Evolutionary conservation across 1,284 basidiomycete genomes (phyloP).

Genomic region (Heliocybe sulcata): DNA sequence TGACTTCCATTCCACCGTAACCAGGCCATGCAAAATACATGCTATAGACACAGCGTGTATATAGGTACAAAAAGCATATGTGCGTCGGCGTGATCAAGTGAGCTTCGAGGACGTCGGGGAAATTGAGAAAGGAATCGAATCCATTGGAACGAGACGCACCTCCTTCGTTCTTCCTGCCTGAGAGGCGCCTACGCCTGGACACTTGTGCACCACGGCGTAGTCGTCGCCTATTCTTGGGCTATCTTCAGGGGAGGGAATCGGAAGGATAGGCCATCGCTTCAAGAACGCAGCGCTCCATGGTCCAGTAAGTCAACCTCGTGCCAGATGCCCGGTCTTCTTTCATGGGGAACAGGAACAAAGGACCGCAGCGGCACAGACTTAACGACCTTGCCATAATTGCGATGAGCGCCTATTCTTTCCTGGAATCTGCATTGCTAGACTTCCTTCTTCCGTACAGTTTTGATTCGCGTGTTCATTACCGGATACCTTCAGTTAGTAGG

Average conservation of each 20-base stretch:
- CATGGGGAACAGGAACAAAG: background rate
- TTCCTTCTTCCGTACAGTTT: background rate
- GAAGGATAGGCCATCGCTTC: background rate
- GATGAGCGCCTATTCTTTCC: background rate
- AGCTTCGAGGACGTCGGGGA: background rate
- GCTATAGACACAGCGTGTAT: background rate
- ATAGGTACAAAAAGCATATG: background rate
- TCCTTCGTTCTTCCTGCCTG: too few relatives aligned
- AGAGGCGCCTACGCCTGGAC: too few relatives aligned
- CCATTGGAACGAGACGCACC: background rate
- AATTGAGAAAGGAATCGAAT: background rate
- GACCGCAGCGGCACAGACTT: background rate
- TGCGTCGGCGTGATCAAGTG: background rate
- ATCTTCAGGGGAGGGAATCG: background rate
- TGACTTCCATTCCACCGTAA: background rate
- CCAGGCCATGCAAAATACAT: background rate
- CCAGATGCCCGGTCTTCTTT: background rate
- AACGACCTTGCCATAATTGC: background rate
- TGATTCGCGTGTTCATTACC: background rate
- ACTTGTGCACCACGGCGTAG: background rate
- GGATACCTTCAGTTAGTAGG: background rate
- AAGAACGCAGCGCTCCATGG: too few relatives aligned
- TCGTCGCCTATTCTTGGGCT: background rate
- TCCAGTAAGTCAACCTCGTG: too few relatives aligned
- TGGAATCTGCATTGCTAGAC: background rate